These are phyloP conservation scores for Combretum micranthum DNA, from an alignment of 345 rosid species.

Conservation along the genomic window DNA sequence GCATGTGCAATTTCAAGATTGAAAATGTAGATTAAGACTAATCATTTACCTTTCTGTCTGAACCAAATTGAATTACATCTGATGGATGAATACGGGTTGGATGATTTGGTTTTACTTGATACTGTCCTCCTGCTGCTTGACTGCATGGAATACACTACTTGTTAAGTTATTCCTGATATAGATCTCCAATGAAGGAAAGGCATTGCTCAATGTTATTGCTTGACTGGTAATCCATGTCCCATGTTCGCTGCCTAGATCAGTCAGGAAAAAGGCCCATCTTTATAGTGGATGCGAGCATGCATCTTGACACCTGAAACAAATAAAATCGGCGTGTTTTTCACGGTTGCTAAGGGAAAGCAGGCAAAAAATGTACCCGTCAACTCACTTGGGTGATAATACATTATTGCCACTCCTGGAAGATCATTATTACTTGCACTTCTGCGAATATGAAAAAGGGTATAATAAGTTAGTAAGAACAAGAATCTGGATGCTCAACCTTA, in stretches of 20 bases:
- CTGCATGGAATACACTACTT: conserved; percentile 28
- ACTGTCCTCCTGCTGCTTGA: conserved; percentile 50
- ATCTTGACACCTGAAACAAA: conserved; percentile 50
- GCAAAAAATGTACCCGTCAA: not conserved
- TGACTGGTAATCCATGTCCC: conserved; percentile 76
- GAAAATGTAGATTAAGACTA: not conserved
- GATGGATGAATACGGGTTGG: conserved; percentile 53
- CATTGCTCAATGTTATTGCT: conserved; percentile 18
- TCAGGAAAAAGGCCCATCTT: conserved; percentile 67
- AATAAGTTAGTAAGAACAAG: not conserved
- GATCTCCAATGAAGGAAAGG: not conserved
- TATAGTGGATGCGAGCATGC: conserved; percentile 72
- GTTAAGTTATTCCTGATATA: not conserved
- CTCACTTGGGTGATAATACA: conserved; percentile 58
- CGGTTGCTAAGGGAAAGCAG: too few species aligned
- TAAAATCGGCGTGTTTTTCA: not conserved
- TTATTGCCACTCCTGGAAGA: conserved; percentile 43
- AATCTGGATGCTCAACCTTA: not conserved
- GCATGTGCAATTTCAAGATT: not conserved
- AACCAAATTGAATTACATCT: conserved; percentile 58
- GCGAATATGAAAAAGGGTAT: conserved; percentile 10
- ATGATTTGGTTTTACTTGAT: conserved; percentile 41
- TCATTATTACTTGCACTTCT: conserved; percentile 54
- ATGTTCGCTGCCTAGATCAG: conserved; percentile 61
- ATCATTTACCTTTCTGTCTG: conserved; percentile 45